Percentiles rank a stretch among this genome's conserved stretches.
phyloP scores from a whole-genome alignment of 1,284 basidiomycete genomes.

The Sanguinoderma infundibulare region DNA sequence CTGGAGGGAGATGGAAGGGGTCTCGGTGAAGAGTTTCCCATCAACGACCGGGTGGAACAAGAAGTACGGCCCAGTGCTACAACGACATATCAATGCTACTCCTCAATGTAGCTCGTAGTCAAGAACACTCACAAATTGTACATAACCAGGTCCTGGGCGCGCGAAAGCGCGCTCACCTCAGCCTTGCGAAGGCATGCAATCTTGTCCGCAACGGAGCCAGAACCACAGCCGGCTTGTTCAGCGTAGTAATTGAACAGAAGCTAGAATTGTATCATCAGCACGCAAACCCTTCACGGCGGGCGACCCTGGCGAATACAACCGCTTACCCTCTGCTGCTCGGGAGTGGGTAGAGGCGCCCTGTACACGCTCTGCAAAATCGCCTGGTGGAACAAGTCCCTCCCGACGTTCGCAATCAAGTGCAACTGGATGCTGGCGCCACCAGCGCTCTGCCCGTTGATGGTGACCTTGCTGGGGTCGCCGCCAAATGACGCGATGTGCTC shows the following conservation, averaged over 20 bases:
- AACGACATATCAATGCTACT: neutral
- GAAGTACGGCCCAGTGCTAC: conserved; percentile 44
- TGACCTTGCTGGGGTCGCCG: conserved; percentile 58
- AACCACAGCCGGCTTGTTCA: conserved; percentile 49
- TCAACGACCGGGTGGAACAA: conserved; percentile 50
- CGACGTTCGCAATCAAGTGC: conserved; percentile 52
- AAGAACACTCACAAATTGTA: conserved; percentile 32
- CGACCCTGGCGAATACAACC: neutral
- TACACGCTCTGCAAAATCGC: conserved; percentile 67
- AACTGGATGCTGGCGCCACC: conserved; percentile 60
- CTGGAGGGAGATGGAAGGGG: conserved; percentile 50
- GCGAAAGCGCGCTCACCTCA: conserved; percentile 51
- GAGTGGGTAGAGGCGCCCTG: conserved; percentile 49
- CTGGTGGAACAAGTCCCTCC: conserved; percentile 47
- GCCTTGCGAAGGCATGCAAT: conserved; percentile 54
- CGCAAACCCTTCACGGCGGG: neutral
- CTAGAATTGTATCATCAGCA: conserved; percentile 33
- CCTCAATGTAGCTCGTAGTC: conserved; percentile 10
- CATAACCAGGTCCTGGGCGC: conserved; percentile 55
- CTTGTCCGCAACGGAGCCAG: conserved; percentile 38
- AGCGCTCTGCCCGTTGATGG: conserved; percentile 68
- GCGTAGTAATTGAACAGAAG: conserved; percentile 56
- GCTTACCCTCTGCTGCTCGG: conserved; percentile 53
- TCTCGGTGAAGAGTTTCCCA: conserved; percentile 49
- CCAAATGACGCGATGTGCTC: conserved; percentile 65